Evolutionary conservation across 2,329 filamentous ascomycete species (phyloP).

Genomic region (Aspergillus piperis): DNA sequence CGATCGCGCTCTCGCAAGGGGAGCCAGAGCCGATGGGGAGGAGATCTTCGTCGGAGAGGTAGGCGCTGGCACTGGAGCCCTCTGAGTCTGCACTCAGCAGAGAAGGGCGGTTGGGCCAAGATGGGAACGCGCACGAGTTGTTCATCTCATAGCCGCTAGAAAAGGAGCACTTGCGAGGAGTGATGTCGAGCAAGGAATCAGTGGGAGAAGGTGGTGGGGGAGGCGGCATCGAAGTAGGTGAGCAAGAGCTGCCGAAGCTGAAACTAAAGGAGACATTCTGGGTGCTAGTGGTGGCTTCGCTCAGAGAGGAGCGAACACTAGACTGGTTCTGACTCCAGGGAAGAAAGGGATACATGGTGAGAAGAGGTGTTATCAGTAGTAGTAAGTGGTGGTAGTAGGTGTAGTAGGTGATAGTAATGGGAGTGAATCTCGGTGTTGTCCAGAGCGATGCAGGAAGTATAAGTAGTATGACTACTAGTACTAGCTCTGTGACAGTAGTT

Average conservation of each 20-base stretch:
- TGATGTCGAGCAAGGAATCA: conserved; percentile 43
- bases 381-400: conserved; percentile 4
- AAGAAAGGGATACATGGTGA: conserved; percentile 25
- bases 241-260: conserved; percentile 30
- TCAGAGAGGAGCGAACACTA: conserved; percentile 25
- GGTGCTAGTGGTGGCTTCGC: conserved; percentile 23
- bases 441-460: not conserved
- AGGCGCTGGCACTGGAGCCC: conserved; percentile 37
- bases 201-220: conserved; percentile 43
- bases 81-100: conserved; percentile 37
- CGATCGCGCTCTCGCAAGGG: conserved; percentile 26
- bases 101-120: conserved; percentile 46
- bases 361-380: conserved; percentile 1
- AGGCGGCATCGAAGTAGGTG: conserved; percentile 33
- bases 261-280: conserved; percentile 26
- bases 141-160: conserved; percentile 41
- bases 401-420: not conserved
- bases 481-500: no score
- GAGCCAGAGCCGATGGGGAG: conserved; percentile 36
- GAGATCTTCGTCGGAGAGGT: conserved; percentile 47
- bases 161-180: conserved; percentile 46
- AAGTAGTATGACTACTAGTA: not conserved
- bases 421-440: not conserved
- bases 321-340: conserved; percentile 25
- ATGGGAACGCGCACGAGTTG: conserved; percentile 47